Percentiles rank a stretch among this genome's conserved stretches.
phyloP scores from a whole-genome alignment of 108 stramenopile genomes.

The Poteriospumella lacustris region DNA sequence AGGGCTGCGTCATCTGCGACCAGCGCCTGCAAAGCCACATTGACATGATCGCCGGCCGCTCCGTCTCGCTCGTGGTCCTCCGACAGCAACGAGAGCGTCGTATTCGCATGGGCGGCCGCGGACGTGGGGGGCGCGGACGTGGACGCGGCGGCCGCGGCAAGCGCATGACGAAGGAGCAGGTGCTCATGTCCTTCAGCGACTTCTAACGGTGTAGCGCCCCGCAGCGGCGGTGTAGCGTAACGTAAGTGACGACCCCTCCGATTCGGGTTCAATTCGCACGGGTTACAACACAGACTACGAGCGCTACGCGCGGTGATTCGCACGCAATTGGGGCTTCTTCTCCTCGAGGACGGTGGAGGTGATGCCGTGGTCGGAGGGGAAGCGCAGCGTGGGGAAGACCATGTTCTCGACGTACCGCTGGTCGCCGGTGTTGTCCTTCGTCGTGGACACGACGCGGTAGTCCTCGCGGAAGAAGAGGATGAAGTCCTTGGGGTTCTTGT shows the following conservation, averaged over 20 bases:
- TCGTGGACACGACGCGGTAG: constrained; percentile 51
- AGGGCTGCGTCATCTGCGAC: constrained; percentile 24
- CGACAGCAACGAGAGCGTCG: neutral
- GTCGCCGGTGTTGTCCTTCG: constrained; percentile 77
- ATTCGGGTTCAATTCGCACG: no score
- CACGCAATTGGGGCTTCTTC: neutral
- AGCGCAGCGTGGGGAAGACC: constrained; percentile 74
- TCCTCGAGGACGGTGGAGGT: constrained; percentile 54
- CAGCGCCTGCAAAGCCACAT: neutral
- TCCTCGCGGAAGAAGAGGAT: constrained; percentile 65
- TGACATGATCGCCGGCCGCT: constrained; percentile 19
- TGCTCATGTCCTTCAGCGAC: neutral
- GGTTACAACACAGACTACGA: no score
- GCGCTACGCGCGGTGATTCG: no score
- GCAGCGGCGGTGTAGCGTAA: no score
- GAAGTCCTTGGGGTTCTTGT: constrained; percentile 82
- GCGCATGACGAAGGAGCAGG: neutral
- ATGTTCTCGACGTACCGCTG: constrained; percentile 62
- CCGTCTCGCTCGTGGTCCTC: neutral
- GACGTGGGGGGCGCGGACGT: neutral
- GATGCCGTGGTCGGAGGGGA: constrained; percentile 78
- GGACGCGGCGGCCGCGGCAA: neutral
- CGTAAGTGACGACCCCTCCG: no score
- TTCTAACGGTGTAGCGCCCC: no score
- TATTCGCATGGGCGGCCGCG: neutral